Base-by-base conservation (phyloP, 371 early-diverging fungal species). In the Syncephalis plumigaleata region DNA sequence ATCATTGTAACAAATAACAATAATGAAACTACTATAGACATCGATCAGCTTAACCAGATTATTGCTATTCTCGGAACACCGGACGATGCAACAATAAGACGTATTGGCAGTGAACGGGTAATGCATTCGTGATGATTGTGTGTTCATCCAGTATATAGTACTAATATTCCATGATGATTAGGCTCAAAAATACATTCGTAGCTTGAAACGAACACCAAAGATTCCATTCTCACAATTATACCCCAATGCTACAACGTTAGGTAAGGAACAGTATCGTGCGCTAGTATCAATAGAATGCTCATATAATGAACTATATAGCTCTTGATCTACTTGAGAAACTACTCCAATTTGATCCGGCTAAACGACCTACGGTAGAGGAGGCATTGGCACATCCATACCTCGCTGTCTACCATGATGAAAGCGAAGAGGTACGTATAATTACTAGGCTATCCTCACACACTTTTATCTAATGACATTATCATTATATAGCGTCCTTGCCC, bases 11-110 rank as follows among this genome's bases (percentile, higher is more conserved):
- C 9, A 9, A 40, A 2, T 45, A 16, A 21, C 17, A 4, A 23
- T 21, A 26, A 13, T 31, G 26, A 24, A 1, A 36, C 1, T 31
- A 44, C 2, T 39, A 24, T 57, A 70, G 72, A 98, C 58, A 89
- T 98, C 16, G 93, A 98, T 61, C 99, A 99, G 65, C 64, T 99
- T 53, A 96, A 98, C 61, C 87, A 94, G 65, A 99, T 99, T 53
- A 75, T 97, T 48, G 73, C 77, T 52, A 87, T 92, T 25, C 70
- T 98, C 31, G 99, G 99, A 37, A 97, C 98, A 0, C 99, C 99
- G 18, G 88, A 87, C 55, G 93, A 91, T 57, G 89, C 81, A 5
- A 90, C 91, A 1, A 65, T 98, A 52, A 55, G 70, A 39, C 72
- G 88, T 23, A 83, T 97, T 47, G 77, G 77, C 31, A 80, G 81